A percentile compares a stretch with the other conserved stretches of the same genome.
These are phyloP conservation scores for Delphinella strobiligena DNA, from an alignment of 2,329 filamentous ascomycete genomes.

Conservation along the genomic window DNA sequence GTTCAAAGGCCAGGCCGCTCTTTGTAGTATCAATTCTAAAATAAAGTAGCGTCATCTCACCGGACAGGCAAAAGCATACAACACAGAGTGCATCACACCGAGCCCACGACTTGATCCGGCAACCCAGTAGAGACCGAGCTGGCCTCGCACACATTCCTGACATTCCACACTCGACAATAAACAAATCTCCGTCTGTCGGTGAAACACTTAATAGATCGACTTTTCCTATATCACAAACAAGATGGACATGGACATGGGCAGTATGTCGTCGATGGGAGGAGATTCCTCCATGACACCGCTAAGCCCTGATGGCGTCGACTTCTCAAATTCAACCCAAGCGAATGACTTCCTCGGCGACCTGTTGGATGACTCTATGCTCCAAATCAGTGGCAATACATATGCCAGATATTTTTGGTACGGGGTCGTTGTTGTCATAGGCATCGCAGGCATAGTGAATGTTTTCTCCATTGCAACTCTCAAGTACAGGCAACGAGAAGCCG, in stretches of 20 bases:
- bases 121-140: not conserved
- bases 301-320: slow-evolving; percentile 23
- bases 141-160: not conserved
- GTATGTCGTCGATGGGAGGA: slow-evolving; percentile 13
- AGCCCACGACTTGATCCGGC: not conserved
- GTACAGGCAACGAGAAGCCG: slow-evolving; percentile 23
- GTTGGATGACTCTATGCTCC: slow-evolving; percentile 24
- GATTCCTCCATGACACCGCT: slow-evolving; percentile 13
- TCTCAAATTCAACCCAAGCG: slow-evolving; percentile 25
- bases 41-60: too few relatives aligned
- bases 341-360: slow-evolving; percentile 23
- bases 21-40: too few relatives aligned
- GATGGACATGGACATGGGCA: slow-evolving; percentile 15
- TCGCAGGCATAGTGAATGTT: slow-evolving; percentile 21
- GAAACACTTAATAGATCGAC: not conserved
- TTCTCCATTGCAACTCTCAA: slow-evolving; percentile 17
- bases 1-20: too few relatives aligned
- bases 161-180: not conserved
- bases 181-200: not conserved
- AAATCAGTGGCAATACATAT: slow-evolving; percentile 23
- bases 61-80: not conserved
- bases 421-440: slow-evolving; percentile 21
- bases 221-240: not conserved
- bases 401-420: slow-evolving; percentile 30
- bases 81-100: not conserved